phyloP scores from a whole-genome alignment of 352 stramenopile genomes.

The Ophiocytium majus region DNA sequence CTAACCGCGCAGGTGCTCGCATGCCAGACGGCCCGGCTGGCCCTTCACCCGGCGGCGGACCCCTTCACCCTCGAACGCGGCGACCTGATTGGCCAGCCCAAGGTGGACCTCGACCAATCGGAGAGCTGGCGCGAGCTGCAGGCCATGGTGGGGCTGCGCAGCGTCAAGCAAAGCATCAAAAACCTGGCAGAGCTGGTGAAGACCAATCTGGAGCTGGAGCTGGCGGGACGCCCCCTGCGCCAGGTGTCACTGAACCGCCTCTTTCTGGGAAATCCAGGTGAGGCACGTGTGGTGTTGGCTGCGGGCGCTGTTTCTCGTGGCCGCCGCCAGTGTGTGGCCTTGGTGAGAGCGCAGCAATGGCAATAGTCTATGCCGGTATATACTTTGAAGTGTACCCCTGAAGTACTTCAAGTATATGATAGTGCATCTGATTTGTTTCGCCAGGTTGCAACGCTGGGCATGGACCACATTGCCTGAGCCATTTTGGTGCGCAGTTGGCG shows the following conservation, averaged over 20 bases:
- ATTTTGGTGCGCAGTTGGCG: no score
- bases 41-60: conserved; percentile 28
- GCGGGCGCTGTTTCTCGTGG: no score
- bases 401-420: no score
- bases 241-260: conserved; percentile 74
- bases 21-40: conserved; percentile 62
- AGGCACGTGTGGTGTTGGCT: no score
- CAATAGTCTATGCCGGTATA: no score
- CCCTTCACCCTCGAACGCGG: conserved; percentile 57
- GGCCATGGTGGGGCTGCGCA: conserved; percentile 69
- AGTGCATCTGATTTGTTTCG: no score
- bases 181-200: conserved; percentile 70
- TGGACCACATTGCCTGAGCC: no score
- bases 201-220: conserved; percentile 74
- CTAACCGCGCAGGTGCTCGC: conserved; percentile 61
- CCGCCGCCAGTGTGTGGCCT: no score
- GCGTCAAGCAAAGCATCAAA: conserved; percentile 69
- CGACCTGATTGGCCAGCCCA: conserved; percentile 24
- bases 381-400: no score
- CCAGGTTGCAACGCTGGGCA: no score
- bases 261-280: conserved; percentile 79
- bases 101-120: conserved; percentile 20
- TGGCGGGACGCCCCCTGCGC: conserved; percentile 59
- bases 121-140: conserved; percentile 61
- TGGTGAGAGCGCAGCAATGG: no score